These are phyloP conservation scores for Taxillus chinensis DNA, from an alignment of 164 flowering plant species.

Conservation along the genomic window DNA sequence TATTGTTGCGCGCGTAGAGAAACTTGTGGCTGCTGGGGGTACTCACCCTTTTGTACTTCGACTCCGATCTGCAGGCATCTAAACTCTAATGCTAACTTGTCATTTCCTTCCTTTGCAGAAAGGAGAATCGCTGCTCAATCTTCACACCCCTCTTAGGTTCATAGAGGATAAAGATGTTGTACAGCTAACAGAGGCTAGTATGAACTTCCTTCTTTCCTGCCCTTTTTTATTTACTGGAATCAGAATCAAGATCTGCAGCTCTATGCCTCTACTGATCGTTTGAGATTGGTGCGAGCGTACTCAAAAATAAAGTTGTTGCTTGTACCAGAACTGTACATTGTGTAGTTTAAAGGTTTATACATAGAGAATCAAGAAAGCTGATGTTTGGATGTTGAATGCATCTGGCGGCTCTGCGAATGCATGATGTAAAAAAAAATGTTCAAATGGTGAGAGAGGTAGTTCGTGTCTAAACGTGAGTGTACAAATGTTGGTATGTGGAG, in stretches of 20 bases:
- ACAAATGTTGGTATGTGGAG: neutral
- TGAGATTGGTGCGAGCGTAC: conserved; percentile 17
- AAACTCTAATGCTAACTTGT: neutral
- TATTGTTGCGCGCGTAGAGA: conserved; percentile 88
- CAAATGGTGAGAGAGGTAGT: neutral
- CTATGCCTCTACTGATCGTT: conserved; percentile 14
- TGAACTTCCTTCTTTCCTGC: conserved; percentile 27
- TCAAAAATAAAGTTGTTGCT: conserved; percentile 26
- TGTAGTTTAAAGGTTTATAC: conserved; percentile 9
- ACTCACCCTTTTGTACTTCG: conserved; percentile 2
- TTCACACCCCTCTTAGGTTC: conserved; percentile 23
- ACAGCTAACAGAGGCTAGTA: conserved; percentile 63
- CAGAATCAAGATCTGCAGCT: conserved; percentile 8
- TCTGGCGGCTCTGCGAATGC: neutral
- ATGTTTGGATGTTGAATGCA: neutral
- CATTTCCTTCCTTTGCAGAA: conserved; percentile 23
- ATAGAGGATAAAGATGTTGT: conserved; percentile 31
- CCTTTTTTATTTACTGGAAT: neutral
- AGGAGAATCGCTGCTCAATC: conserved; percentile 53
- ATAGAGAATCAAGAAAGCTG: neutral
- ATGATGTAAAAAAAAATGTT: neutral
- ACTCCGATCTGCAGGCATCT: neutral
- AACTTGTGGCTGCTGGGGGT: conserved; percentile 92
- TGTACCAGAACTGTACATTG: conserved; percentile 47
- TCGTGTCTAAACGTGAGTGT: neutral